These are phyloP conservation scores for Pseudocercospora fuligena DNA, from an alignment of 2,329 filamentous ascomycete species.

Conservation along the genomic window DNA sequence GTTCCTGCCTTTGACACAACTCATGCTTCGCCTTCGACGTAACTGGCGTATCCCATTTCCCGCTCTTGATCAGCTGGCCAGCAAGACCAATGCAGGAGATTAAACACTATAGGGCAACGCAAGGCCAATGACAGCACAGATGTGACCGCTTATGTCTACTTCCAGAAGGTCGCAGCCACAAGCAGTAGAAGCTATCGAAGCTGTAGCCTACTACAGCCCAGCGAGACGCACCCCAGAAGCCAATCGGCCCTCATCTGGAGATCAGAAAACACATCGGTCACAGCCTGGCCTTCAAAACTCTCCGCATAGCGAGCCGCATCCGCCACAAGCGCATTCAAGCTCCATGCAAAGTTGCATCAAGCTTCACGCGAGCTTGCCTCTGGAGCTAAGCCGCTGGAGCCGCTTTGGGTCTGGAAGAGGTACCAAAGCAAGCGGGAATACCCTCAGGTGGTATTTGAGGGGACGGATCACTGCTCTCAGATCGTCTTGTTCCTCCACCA, in stretches of 20 bases:
- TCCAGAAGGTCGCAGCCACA: background rate
- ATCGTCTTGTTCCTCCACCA: background rate
- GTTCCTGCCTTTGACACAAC: background rate
- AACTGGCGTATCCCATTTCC: background rate
- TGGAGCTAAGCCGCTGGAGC: background rate
- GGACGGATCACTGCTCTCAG: background rate
- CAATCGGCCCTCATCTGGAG: background rate
- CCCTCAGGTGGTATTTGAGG: background rate
- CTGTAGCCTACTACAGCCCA: background rate
- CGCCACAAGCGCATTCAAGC: background rate
- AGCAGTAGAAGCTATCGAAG: background rate
- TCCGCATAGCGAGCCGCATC: background rate
- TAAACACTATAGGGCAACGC: background rate
- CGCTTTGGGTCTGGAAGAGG: background rate
- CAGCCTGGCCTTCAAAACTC: background rate
- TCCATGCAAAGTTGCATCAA: background rate
- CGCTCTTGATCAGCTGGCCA: slow-evolving; percentile 1
- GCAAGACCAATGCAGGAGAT: background rate
- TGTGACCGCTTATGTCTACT: background rate
- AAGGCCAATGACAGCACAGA: background rate
- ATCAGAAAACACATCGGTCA: background rate
- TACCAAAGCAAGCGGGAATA: background rate
- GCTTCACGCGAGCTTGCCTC: background rate
- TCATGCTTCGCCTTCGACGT: background rate
- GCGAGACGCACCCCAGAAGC: background rate